Evolutionary conservation across 306 rosid genomes (phyloP).

Genomic region (Carpinus fangiana): DNA sequence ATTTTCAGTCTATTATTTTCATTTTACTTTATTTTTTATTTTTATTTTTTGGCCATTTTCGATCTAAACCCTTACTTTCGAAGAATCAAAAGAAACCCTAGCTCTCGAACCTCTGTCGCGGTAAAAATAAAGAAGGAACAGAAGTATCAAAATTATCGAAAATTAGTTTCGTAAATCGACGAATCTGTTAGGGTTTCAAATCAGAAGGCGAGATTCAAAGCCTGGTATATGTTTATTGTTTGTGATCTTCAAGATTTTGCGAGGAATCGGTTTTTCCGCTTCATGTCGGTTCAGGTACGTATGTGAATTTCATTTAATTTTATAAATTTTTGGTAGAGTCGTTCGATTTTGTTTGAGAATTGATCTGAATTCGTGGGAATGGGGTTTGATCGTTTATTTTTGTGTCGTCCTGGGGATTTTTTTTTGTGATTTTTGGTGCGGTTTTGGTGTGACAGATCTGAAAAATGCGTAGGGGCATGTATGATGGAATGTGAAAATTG

Average conservation of each 20-base stretch:
- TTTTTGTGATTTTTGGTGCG: slow-evolving; percentile 34
- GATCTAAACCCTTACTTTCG: slow-evolving; percentile 49
- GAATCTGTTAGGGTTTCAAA: slow-evolving; percentile 65
- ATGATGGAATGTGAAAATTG: slow-evolving; percentile 72
- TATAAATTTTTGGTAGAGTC: slow-evolving; percentile 18
- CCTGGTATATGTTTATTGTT: slow-evolving; percentile 41
- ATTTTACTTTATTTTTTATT: not conserved
- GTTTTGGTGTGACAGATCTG: slow-evolving; percentile 71
- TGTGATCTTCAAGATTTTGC: slow-evolving; percentile 46
- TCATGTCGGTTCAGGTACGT: slow-evolving; percentile 55
- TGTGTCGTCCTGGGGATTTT: slow-evolving; percentile 14
- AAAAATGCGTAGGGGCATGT: slow-evolving; percentile 43
- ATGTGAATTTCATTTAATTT: slow-evolving; percentile 7
- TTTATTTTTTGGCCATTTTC: slow-evolving; percentile 37
- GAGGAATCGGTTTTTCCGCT: slow-evolving; percentile 30
- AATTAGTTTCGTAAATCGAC: slow-evolving; percentile 37
- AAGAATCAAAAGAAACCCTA: slow-evolving; percentile 69
- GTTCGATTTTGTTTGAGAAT: slow-evolving; percentile 24
- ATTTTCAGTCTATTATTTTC: slow-evolving; percentile 2
- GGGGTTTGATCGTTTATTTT: slow-evolving; percentile 37
- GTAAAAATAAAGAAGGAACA: slow-evolving; percentile 33
- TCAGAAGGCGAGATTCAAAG: slow-evolving; percentile 47
- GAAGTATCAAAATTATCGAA: slow-evolving; percentile 26
- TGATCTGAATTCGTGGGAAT: slow-evolving; percentile 34
- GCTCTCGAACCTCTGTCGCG: slow-evolving; percentile 59